Percentiles rank a stretch among this genome's conserved stretches.
Evolutionary conservation across 148 eudicot species (phyloP).

Genomic region (Vaccinium darrowii): DNA sequence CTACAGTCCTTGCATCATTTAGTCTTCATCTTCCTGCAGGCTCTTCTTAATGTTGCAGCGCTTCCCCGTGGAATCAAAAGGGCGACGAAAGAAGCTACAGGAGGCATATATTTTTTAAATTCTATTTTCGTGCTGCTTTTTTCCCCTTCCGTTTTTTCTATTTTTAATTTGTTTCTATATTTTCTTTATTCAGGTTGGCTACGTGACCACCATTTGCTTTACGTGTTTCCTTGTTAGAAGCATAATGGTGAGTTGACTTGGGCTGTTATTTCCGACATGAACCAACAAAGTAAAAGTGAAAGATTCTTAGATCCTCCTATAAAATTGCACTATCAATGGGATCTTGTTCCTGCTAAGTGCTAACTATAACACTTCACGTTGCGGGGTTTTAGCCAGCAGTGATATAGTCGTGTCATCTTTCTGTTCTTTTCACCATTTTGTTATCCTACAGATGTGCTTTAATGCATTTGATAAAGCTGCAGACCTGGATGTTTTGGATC

Average conservation of each 20-base stretch:
- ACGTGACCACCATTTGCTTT: slow-evolving; percentile 90
- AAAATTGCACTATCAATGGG: background rate
- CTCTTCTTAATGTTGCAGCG: slow-evolving; percentile 93
- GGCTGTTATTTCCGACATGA: background rate
- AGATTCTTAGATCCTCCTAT: background rate
- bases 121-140: background rate
- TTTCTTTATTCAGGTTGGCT: slow-evolving; percentile 60
- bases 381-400: background rate
- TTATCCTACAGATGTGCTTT: slow-evolving; percentile 72
- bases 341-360: background rate
- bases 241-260: slow-evolving; percentile 67
- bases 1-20: slow-evolving; percentile 9
- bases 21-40: slow-evolving; percentile 42
- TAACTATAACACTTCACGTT: background rate
- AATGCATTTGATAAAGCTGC: slow-evolving; percentile 87
- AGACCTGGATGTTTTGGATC: slow-evolving; percentile 79
- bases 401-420: background rate
- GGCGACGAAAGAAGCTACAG: slow-evolving; percentile 91
- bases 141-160: background rate
- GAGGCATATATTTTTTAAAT: slow-evolving; percentile 47
- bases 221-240: slow-evolving; percentile 86
- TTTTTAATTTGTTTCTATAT: slow-evolving; percentile 20
- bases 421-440: background rate
- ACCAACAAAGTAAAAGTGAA: background rate
- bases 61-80: slow-evolving; percentile 95